phyloP scores from a whole-genome alignment of 2,329 filamentous ascomycete species.

The Claviceps sp. region DNA sequence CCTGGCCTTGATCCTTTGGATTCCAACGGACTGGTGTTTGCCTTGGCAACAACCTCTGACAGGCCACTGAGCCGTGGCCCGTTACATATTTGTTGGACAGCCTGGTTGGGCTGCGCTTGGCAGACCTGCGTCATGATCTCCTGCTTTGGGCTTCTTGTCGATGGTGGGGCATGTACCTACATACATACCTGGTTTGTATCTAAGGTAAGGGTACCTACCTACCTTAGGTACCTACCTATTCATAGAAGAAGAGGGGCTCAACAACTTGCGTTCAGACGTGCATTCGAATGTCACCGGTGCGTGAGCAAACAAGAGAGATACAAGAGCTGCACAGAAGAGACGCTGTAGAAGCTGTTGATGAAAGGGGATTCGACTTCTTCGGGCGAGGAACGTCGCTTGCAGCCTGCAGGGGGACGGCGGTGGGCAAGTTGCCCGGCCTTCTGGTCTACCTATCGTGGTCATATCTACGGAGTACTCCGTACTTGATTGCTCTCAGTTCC shows the following conservation, averaged over 20 bases:
- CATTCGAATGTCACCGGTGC: too few relatives aligned
- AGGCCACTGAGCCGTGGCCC: constrained; percentile 2
- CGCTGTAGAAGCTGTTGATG: too few relatives aligned
- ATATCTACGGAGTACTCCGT: too few relatives aligned
- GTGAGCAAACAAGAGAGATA: too few relatives aligned
- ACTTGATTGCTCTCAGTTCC: not conserved
- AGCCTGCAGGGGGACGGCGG: too few relatives aligned
- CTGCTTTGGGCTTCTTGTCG: not conserved
- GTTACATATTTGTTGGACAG: constrained; percentile 2
- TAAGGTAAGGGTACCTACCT: too few relatives aligned
- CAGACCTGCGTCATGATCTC: not conserved
- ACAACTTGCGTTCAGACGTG: not conserved
- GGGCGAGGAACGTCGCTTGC: too few relatives aligned
- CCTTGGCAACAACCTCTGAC: not conserved
- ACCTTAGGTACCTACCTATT: not conserved
- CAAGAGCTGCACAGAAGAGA: too few relatives aligned
- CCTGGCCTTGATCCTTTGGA: constrained; percentile 1
- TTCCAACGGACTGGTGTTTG: not conserved
- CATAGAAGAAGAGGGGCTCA: not conserved
- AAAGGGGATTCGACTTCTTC: too few relatives aligned
- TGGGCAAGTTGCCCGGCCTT: too few relatives aligned
- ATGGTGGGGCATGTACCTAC: not conserved
- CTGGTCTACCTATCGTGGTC: too few relatives aligned
- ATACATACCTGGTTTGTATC: too few relatives aligned
- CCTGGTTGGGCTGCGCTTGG: constrained; percentile 1